Percentiles rank a stretch among this genome's conserved stretches.
Evolutionary conservation across 108 stramenopile genomes (phyloP).

Genomic region (Aurantiochytrium sp.): DNA sequence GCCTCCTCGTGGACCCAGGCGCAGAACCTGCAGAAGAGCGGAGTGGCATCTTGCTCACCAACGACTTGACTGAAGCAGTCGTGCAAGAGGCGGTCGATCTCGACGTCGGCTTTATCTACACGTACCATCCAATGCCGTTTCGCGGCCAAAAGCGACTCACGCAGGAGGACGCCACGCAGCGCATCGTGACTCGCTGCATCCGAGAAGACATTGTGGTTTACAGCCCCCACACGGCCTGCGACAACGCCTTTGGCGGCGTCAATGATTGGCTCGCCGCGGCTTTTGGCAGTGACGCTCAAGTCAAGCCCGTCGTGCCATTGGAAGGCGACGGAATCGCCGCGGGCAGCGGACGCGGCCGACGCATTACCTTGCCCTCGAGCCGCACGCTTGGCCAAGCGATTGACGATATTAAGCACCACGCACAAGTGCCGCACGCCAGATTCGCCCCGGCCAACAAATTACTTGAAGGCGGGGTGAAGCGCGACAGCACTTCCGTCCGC

Average conservation of each 20-base stretch:
- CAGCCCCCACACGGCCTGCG: slow-evolving; percentile 10
- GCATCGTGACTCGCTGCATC: not conserved
- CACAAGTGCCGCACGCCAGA: not conserved
- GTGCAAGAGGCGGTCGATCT: not conserved
- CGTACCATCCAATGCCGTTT: slow-evolving; percentile 23
- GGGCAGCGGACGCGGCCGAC: not conserved
- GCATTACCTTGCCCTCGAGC: not conserved
- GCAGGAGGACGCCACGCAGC: not conserved
- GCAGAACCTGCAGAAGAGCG: not conserved
- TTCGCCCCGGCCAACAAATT: not conserved
- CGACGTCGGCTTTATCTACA: not conserved
- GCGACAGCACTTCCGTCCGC: not conserved
- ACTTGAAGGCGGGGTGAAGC: not conserved
- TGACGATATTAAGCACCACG: not conserved
- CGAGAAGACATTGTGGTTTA: slow-evolving; percentile 1
- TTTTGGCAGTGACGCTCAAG: not conserved
- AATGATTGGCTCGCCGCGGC: slow-evolving; percentile 10
- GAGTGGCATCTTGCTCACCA: not conserved
- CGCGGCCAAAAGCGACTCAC: not conserved
- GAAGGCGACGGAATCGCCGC: not conserved
- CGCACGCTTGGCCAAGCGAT: not conserved
- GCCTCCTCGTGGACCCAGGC: not conserved
- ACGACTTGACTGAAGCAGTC: slow-evolving; percentile 19
- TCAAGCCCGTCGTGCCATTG: not conserved
- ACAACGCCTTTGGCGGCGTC: not conserved